These are phyloP conservation scores for Nicotiana benthamiana DNA, from an alignment of 257 asterid species.

Conservation along the genomic window DNA sequence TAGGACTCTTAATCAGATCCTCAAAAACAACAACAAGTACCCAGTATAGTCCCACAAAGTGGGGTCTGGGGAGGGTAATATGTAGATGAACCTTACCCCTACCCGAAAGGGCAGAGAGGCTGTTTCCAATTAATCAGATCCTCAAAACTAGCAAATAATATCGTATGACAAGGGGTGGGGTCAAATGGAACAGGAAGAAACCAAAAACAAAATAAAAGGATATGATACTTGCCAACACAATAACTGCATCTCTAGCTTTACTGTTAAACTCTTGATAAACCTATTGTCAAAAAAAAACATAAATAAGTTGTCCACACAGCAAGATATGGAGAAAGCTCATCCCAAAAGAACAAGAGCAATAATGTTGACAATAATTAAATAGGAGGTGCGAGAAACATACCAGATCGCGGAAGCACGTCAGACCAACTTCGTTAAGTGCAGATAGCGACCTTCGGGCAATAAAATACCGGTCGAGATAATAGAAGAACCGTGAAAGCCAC, in stretches of 20 bases:
- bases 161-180: not conserved
- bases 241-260: slow-evolving; percentile 43
- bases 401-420: slow-evolving; percentile 36
- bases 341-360: not conserved
- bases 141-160: not conserved
- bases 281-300: slow-evolving; percentile 18
- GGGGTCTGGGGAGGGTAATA: too few relatives aligned
- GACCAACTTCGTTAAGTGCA: slow-evolving; percentile 36
- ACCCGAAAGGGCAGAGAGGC: too few relatives aligned
- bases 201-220: not conserved
- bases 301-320: not conserved
- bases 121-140: slow-evolving; percentile 2
- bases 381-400: slow-evolving; percentile 14
- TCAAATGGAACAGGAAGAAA: not conserved
- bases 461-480: slow-evolving; percentile 45
- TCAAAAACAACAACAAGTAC: too few relatives aligned
- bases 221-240: slow-evolving; percentile 26
- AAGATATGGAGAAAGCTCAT: not conserved
- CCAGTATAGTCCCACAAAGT: too few relatives aligned
- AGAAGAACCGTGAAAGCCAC: slow-evolving; percentile 51
- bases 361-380: not conserved
- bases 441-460: slow-evolving; percentile 30
- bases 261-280: slow-evolving; percentile 31
- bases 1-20: not conserved
- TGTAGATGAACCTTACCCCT: too few relatives aligned